Conservation (phyloP, 495 filamentous ascomycete species). For the Trichoderma asperelloides region DNA sequence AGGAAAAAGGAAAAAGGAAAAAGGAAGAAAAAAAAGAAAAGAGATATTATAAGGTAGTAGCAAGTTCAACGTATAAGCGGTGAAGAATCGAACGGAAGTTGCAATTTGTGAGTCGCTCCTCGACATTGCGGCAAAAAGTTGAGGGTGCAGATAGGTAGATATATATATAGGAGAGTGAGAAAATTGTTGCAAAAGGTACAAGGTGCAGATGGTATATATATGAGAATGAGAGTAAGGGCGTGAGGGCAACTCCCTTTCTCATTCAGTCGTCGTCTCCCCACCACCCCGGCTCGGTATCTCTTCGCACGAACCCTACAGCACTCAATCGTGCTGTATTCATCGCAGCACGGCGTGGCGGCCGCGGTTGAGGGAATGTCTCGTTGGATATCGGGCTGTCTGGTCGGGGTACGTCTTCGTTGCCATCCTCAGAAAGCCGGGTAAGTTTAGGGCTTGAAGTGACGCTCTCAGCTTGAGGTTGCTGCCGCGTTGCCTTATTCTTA, state of each 20-base stretch:
- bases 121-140: too few species aligned
- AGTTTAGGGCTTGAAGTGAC: background rate
- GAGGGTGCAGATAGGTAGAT: too few species aligned
- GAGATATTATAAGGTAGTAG: background rate
- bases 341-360: background rate
- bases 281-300: conserved; percentile 29
- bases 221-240: background rate
- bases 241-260: too few species aligned
- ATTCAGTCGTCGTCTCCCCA: conserved; percentile 33
- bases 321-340: conserved; percentile 3
- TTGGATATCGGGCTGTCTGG: conserved; percentile 10
- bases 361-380: background rate
- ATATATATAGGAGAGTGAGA: background rate
- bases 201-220: background rate
- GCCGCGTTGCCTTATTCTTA: conserved; percentile 17
- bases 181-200: background rate
- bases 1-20: background rate
- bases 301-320: conserved; percentile 17
- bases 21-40: too few species aligned
- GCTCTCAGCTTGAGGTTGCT: conserved; percentile 16
- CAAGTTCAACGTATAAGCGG: background rate
- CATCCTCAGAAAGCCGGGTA: background rate
- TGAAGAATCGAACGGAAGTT: background rate
- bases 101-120: background rate
- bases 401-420: background rate